phyloP scores from a whole-genome alignment of 2,329 filamentous ascomycete species.

The Aureobasidium sp. region DNA sequence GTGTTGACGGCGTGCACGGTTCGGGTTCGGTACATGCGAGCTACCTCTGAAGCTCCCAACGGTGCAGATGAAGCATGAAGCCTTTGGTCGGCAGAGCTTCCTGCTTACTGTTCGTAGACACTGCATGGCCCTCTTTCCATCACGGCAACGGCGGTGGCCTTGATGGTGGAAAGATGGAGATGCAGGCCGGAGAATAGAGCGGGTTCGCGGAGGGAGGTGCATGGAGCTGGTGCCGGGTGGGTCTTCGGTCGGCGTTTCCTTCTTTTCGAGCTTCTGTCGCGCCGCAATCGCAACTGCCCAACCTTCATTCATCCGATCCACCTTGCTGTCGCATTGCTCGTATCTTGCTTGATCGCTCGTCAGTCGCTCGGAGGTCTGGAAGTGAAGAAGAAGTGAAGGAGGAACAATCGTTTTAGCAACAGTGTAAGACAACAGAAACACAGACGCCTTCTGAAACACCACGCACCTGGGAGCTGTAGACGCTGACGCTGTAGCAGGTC shows the following conservation, averaged over 20 bases:
- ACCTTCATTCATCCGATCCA: neutral
- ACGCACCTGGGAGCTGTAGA: slow-evolving; percentile 1
- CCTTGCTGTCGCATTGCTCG: slow-evolving; percentile 1
- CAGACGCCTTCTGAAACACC: neutral
- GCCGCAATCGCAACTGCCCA: slow-evolving; percentile 7
- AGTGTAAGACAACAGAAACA: slow-evolving; percentile 5
- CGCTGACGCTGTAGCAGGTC: slow-evolving; percentile 11
- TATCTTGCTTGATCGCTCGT: neutral
- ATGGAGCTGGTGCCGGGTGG: slow-evolving; percentile 2
- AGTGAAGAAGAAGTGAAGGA: neutral
- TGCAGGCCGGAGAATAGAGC: neutral
- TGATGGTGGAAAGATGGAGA: neutral
- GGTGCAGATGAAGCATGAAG: neutral
- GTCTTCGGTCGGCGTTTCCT: slow-evolving; percentile 12
- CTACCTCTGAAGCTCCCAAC: neutral
- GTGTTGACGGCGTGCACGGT: neutral
- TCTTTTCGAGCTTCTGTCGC: slow-evolving; percentile 1
- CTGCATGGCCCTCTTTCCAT: neutral
- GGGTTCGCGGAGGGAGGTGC: neutral
- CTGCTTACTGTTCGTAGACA: neutral
- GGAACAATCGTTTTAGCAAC: neutral
- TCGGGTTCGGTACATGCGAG: neutral
- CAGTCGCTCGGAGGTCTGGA: neutral
- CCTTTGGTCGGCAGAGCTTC: neutral
- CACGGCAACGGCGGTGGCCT: neutral